Percentiles rank a stretch among this genome's conserved stretches.
Evolutionary conservation across 2,329 filamentous ascomycete species (phyloP).

Genomic region (Coleophoma cylindrospora): DNA sequence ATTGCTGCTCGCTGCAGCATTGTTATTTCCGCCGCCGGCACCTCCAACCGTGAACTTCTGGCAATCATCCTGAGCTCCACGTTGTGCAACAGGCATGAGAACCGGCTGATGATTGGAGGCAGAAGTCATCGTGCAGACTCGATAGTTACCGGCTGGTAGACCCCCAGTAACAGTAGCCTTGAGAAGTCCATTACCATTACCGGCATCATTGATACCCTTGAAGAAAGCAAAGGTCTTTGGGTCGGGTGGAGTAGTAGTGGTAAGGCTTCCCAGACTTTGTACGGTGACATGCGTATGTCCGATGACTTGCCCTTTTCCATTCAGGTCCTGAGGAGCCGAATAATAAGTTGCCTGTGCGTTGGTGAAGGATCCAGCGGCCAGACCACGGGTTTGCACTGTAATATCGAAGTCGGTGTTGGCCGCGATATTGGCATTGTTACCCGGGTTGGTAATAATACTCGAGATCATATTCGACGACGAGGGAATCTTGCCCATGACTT

Average conservation of each 20-base stretch:
- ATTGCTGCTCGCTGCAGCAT: slow-evolving; percentile 1
- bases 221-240: slow-evolving; percentile 32
- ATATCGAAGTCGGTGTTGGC: slow-evolving; percentile 25
- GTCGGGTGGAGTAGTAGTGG: slow-evolving; percentile 24
- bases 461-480: slow-evolving; percentile 26
- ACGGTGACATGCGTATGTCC: slow-evolving; percentile 35
- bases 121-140: slow-evolving; percentile 36
- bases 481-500: slow-evolving; percentile 27
- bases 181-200: slow-evolving; percentile 33
- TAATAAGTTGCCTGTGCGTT: slow-evolving; percentile 33
- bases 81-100: slow-evolving; percentile 37
- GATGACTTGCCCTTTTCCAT: slow-evolving; percentile 27
- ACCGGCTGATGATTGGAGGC: slow-evolving; percentile 38
- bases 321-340: slow-evolving; percentile 29
- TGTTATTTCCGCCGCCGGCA: slow-evolving; percentile 8
- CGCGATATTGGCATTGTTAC: slow-evolving; percentile 19
- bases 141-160: slow-evolving; percentile 36
- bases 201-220: slow-evolving; percentile 36
- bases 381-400: slow-evolving; percentile 27
- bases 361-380: slow-evolving; percentile 32
- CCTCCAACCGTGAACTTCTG: slow-evolving; percentile 35
- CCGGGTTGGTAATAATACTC: slow-evolving; percentile 20
- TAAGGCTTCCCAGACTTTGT: slow-evolving; percentile 29
- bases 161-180: slow-evolving; percentile 31
- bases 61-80: slow-evolving; percentile 40